Evolutionary conservation across 208 protist species (phyloP), one percentile per base, ranked within the genome.

Genomic region (Trypanosoma conorhini): DNA sequence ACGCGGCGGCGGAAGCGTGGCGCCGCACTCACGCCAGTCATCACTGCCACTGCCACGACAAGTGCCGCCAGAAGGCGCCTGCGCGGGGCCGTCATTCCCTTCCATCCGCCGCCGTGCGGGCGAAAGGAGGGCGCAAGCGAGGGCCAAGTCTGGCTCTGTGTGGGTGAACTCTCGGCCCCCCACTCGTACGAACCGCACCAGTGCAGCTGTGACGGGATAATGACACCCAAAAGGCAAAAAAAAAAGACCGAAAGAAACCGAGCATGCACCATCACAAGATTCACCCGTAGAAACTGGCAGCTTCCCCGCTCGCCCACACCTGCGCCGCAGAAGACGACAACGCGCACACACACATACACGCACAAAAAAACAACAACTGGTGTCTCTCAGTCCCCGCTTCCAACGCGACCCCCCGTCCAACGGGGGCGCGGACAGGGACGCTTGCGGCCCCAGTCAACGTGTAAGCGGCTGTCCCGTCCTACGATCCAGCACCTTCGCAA

Each of bases 401-500:
- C 26, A 21, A 21, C 3, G 7, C 55, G 26, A 17, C 19, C 1
- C 1, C 5, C 24, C 1, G 24, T 26, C 19, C 1, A 5, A 31
- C 9, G 42, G 33, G 42, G 24, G 42, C 5, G 21, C 22, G 8
- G 3, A 42, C 31, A 48, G 26, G 58, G 33, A 57, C 28, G 35
- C 10, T 1, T 40, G 9, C 9, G 5, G 22, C 28, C 35, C n/a
- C 21, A 30, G 12, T 67, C n/a, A 56, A 56, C 35, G 19, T 5
- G 38, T 22, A 21, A 94, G 61, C 5, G 1, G 40, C 22, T 74
- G 56, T 7, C 79, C 77, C 3, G 76, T 85, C 8, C 78, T 57
- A 24, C 73, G 74, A 57, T 90, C 82, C 33, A 91, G 75, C 26
- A 77, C 88, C 60, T 82, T 85, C 13, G 56, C n/a, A 56, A 96